Evolutionary conservation across 2,329 filamentous ascomycete species (phyloP), one percentile per base, ranked within the genome.

Genomic region (Aspergillus ruber): DNA sequence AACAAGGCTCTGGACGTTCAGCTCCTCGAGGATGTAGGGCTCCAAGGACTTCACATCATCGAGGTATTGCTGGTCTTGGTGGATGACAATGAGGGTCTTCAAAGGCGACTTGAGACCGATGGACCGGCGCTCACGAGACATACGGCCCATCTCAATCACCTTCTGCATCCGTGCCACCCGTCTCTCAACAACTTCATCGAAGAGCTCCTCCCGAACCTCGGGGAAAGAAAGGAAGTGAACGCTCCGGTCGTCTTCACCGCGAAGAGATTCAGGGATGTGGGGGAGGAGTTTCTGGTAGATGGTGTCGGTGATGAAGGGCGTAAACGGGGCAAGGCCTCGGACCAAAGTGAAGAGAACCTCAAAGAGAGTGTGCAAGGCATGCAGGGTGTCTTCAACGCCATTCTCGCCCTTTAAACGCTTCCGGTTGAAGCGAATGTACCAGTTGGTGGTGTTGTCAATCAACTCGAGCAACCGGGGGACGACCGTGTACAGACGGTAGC

Each of bases 361-460:
- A 60, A 95, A 96, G 6, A 97, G 80, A 2, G 93, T 91, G 71
- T 97, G 95, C 46, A 98, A 77, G 0, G 91, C 93, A 62, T 95
- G 88, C 44, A 85, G 75, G 9, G 93, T 96, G 65, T 97, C 93
- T 12, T 90, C 80, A 20, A 88, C 70, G 15, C 90, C 89, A 55
- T 88, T 83, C 64, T 94, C 90, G 39, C 90, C 90, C 81, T 95
- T 96, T 56, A 95, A 77, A 46, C 90, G 83, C 68, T 87, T 87
- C 46, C 90, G 81, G 75, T 96, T 96, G 75, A 95, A 94, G 51
- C 90, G 82, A 66, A 96, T 96, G 71, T 96, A 96, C 90, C 90
- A 96, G 71, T 97, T 97, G n/a, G 90, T 96, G 3, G 88, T 90
- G 70, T 94, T 90, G 62, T 96, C 91, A 55, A 96, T 94, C 61